Evolutionary conservation across 352 stramenopile genomes (phyloP), one percentile per base, ranked within the genome.

Genomic region (Thalassiosira sp.): DNA sequence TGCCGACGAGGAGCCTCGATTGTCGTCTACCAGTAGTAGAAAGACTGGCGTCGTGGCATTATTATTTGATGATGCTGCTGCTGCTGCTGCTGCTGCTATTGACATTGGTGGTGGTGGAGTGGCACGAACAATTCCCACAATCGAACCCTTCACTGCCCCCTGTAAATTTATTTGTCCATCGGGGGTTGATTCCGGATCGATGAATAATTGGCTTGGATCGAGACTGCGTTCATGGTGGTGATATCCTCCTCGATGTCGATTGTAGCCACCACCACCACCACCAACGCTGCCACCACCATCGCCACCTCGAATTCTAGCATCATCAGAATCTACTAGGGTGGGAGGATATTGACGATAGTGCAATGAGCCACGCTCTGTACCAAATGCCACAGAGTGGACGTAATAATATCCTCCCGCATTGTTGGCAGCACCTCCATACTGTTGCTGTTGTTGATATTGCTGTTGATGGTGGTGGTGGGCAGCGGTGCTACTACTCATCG

Each of bases 21-120:
- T 79, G 54, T 92, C 87, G 56, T 92, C 87, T 0, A 91, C 78
- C 28, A 92, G 49, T 8, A 92, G 42, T 31, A 92, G 63, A 75
- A 91, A 92, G 0, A 85, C 56, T 20, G 78, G 67, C 15, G 45
- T 13, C 8, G 51, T 48, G 16, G 63, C 35, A 10, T 8, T 8
- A 10, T 3, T 37, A 8, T 3, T 37, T 3, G 31, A 37, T 37
- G 27, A 60, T 20, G 59, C 49, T 5, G 42, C 31, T 1, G 20
- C 13, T 27, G 40, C 35, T 53, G 33, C 11, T 27, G 13, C 24
- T 24, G 60, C 7, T 51, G 31, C 56, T n/a, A 15, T 33, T n/a
- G n/a, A n/a, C n/a, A 45, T 11, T 54, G 31, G 27, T 73, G 54
- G 51, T 15, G n/a, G 28, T 31, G 24, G 40, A 25, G 49, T 28